Evolutionary conservation across 169 alveolate genomes (phyloP), one percentile per base, ranked within the genome.

Genomic region (Plasmodium ovale): DNA sequence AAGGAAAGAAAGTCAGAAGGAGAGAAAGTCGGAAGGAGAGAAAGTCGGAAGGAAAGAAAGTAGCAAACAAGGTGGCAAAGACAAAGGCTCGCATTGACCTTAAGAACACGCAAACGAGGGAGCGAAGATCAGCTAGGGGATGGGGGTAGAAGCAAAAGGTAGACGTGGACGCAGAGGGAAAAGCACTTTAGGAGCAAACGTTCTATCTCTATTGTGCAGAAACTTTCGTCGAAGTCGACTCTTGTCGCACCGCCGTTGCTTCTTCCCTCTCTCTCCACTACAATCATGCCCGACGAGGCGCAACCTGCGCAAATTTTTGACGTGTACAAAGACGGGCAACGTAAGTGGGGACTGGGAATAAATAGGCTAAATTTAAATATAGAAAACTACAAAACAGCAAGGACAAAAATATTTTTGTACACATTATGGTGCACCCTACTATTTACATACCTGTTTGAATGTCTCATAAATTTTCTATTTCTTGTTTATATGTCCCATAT

Each of bases 351-450:
- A 27, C 12, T 51, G 44, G 39, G 72, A 37, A 65, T 82, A 53
- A 68, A 82, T 4, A 82, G 54, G 67, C 23, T 82, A 54, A 68
- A 82, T 70, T 37, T 82, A 21, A 58, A 82, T 49, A 35, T 82
- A 65, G 84, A 64, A 12, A 53, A 53, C 44, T 82, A 82, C 54
- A 82, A 82, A 68, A 67, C 71, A 25, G 23, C 5, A 25, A 64
- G 39, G 53, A 82, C 90, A 23, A 82, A 51, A 67, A 65, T 67
- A 51, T 82, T 82, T 51, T 31, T 82, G 10, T 82, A 82, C 39
- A 37, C 27, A 25, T 27, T 82, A 53, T 82, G 90, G 90, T 51
- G 59, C 44, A 10, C 56, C 19, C 19, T 82, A 39, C 16, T 68
- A 65, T 67, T 82, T 65, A 82, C 23, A 65, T 82, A 67, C 67